phyloP scores from a whole-genome alignment of 139 green algal species.

The Chlorella sorokiniana region DNA sequence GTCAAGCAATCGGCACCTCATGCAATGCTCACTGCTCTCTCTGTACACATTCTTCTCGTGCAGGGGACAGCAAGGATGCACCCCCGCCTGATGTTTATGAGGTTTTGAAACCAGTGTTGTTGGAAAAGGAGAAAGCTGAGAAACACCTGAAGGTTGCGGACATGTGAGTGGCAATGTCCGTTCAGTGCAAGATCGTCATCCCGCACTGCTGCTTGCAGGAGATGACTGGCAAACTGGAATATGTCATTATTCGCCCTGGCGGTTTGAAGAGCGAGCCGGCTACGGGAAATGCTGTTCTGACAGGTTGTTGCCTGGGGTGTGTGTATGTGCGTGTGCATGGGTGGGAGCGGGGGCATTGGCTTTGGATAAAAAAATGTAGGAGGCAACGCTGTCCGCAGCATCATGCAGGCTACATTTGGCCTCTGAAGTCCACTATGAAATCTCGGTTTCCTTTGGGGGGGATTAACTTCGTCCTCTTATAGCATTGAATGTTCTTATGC shows the following conservation, averaged over 20 bases:
- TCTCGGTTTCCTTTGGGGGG: too few relatives aligned
- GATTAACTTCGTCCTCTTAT: too few relatives aligned
- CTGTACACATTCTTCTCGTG: not conserved
- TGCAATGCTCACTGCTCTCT: too few relatives aligned
- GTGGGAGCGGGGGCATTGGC: not conserved
- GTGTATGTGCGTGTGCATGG: not conserved
- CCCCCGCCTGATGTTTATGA: conserved; percentile 80
- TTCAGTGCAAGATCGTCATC: not conserved
- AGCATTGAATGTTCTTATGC: too few relatives aligned
- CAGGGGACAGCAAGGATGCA: conserved; percentile 68
- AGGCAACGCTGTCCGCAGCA: not conserved
- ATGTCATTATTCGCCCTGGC: conserved; percentile 91
- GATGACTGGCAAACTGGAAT: conserved; percentile 67
- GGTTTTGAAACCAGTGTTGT: conserved; percentile 89
- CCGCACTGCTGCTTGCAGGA: conserved; percentile 5
- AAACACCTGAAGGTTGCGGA: conserved; percentile 73
- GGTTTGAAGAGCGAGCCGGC: conserved; percentile 88
- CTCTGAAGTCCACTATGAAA: too few relatives aligned
- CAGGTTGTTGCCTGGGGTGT: conserved; percentile 24
- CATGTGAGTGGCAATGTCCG: not conserved
- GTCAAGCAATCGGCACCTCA: not conserved
- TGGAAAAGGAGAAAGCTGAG: conserved; percentile 98
- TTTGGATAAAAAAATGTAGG: not conserved
- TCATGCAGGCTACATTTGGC: too few relatives aligned
- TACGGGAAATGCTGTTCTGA: conserved; percentile 86